Conservation (phyloP, 768 basidiomycete species). For the Phaffia tasmanica region DNA sequence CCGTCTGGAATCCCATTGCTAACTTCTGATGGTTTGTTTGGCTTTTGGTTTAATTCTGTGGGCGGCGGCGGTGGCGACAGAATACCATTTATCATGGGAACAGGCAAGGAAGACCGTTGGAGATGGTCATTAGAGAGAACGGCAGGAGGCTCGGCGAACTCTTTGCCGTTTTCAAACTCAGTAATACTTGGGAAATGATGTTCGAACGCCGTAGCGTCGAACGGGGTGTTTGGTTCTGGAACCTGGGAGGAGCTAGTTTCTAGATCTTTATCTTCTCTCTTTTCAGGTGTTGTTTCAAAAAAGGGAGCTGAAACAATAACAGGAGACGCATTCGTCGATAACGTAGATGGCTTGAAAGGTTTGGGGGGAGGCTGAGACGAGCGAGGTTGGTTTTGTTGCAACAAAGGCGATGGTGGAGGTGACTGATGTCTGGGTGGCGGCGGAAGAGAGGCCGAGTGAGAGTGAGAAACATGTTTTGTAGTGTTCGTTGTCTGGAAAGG, state of each 20-base stretch:
- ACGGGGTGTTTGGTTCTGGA: background rate
- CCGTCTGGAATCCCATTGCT: no score
- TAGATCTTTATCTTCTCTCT: no score
- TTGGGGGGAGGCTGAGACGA: background rate
- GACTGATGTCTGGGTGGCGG: background rate
- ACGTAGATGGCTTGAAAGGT: background rate
- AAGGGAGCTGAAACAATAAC: no score
- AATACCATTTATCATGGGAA: no score
- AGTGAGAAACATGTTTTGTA: background rate
- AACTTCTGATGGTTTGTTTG: no score
- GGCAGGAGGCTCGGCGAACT: no score
- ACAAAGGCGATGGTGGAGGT: background rate
- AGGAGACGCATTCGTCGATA: no score
- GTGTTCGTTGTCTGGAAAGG: background rate
- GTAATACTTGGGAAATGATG: background rate
- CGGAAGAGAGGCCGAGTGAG: background rate
- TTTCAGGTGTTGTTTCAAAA: no score
- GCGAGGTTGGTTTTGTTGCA: background rate
- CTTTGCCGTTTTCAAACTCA: constrained; percentile 3
- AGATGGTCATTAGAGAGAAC: no score
- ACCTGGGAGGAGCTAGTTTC: background rate
- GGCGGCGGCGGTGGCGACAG: background rate
- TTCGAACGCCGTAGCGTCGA: background rate
- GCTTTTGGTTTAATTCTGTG: background rate
- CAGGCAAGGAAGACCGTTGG: no score